phyloP scores from a whole-genome alignment of 768 basidiomycete species.

The Lactarius tabidus region DNA sequence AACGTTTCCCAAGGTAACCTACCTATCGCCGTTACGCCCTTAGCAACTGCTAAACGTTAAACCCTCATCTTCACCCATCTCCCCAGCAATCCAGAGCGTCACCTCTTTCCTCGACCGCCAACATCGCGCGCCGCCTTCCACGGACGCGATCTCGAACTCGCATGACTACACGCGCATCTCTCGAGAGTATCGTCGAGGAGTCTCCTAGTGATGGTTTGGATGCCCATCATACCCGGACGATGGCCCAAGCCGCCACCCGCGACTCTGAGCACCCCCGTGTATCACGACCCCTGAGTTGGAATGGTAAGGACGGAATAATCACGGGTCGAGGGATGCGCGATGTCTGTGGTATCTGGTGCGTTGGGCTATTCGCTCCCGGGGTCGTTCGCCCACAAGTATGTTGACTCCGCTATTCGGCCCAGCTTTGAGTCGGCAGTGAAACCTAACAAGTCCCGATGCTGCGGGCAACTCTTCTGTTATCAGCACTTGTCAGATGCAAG shows the following conservation, averaged over 20 bases:
- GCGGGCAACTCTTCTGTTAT: constrained; percentile 26
- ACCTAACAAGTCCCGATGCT: constrained; percentile 26
- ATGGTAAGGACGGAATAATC: constrained; percentile 23
- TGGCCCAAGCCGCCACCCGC: neutral
- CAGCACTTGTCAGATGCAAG: constrained; percentile 27
- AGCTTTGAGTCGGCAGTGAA: constrained; percentile 26
- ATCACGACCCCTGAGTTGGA: constrained; percentile 16
- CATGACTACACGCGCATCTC: constrained; percentile 18
- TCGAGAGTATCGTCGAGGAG: constrained; percentile 26
- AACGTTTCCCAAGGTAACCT: constrained; percentile 10
- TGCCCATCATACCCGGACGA: neutral
- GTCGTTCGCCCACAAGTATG: neutral
- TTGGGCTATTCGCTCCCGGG: constrained; percentile 3
- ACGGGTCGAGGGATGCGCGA: constrained; percentile 20
- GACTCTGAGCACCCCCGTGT: neutral
- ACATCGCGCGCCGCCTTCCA: constrained; percentile 15
- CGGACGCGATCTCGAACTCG: constrained; percentile 20
- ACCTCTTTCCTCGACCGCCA: constrained; percentile 16
- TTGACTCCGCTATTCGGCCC: constrained; percentile 14
- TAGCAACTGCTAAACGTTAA: neutral
- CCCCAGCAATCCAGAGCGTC: constrained; percentile 2
- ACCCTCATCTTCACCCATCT: neutral
- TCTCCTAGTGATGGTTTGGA: neutral
- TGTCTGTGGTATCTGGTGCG: constrained; percentile 27
- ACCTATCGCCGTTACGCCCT: neutral